Evolutionary conservation across 192 early-diverging fungal genomes (phyloP).

Genomic region (Gonapodya prolifera): DNA sequence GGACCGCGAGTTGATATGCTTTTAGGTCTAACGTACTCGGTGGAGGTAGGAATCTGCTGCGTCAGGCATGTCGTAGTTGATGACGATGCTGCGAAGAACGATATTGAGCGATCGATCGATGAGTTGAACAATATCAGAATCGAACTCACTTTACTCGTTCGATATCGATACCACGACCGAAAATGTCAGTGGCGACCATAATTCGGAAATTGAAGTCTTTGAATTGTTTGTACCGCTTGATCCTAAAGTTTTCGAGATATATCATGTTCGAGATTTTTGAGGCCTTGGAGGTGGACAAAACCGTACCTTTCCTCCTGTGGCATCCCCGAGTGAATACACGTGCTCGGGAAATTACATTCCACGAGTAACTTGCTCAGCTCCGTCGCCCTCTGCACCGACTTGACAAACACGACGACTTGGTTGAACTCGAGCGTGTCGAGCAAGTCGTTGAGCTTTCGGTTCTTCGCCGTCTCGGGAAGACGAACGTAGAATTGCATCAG

Average conservation of each 20-base stretch:
- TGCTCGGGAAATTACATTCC: conserved; percentile 87
- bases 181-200: conserved; percentile 94
- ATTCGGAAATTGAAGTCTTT: conserved; percentile 91
- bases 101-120: no score
- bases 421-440: conserved; percentile 94
- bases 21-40: conserved; percentile 35
- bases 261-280: no score
- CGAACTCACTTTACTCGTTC: conserved; percentile 99
- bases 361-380: conserved; percentile 74
- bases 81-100: no score
- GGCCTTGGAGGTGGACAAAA: no score
- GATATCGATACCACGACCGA: conserved; percentile 97
- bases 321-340: conserved; percentile 85
- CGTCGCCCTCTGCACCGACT: conserved; percentile 74
- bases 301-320: conserved; percentile 72
- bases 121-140: no score
- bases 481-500: conserved; percentile 90
- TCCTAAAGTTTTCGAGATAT: conserved; percentile 27
- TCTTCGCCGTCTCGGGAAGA: conserved; percentile 75
- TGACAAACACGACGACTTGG: conserved; percentile 96
- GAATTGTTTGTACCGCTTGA: conserved; percentile 84
- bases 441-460: conserved; percentile 83
- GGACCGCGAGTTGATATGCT: no score
- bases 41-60: conserved; percentile 84
- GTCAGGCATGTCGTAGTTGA: conserved; percentile 98